These are phyloP conservation scores for Leishmania braziliensis DNA, from an alignment of 208 protist species.

Conservation along the genomic window DNA sequence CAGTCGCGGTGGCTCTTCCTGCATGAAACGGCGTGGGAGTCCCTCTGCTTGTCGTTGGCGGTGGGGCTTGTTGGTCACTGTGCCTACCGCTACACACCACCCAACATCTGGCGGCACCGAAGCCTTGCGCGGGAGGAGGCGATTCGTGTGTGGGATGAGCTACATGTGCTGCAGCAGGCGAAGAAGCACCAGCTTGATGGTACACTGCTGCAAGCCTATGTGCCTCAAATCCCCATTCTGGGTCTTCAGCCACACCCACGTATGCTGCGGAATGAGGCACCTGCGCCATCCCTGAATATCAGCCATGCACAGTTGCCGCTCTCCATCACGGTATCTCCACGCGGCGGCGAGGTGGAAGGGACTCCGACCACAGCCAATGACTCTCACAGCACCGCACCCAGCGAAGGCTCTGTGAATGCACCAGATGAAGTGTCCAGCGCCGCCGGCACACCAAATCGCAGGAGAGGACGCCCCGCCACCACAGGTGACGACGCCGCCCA, in stretches of 20 bases:
- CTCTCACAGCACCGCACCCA: background rate
- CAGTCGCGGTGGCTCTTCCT: slow-evolving; percentile 11
- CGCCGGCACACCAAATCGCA: slow-evolving; percentile 12
- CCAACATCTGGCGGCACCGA: slow-evolving; percentile 24
- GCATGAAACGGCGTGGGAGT: slow-evolving; percentile 21
- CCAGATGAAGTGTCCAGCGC: background rate
- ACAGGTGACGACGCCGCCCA: background rate
- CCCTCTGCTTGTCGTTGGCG: slow-evolving; percentile 28
- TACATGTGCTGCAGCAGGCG: slow-evolving; percentile 1
- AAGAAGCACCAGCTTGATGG: background rate
- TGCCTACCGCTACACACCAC: slow-evolving; percentile 30
- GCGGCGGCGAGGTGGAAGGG: slow-evolving; percentile 3
- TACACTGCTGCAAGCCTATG: background rate
- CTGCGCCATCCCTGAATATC: background rate
- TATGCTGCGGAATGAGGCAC: background rate
- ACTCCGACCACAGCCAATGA: background rate
- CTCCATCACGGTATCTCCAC: slow-evolving; percentile 13
- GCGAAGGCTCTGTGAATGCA: background rate
- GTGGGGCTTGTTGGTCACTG: slow-evolving; percentile 23
- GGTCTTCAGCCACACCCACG: background rate
- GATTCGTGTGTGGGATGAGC: slow-evolving; percentile 24
- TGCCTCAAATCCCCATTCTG: background rate
- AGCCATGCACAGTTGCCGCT: background rate
- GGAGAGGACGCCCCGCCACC: slow-evolving; percentile 9
- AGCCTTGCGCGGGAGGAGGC: slow-evolving; percentile 47